Conservation (phyloP, 257 asterid species). For the Osmanthus fragrans region DNA sequence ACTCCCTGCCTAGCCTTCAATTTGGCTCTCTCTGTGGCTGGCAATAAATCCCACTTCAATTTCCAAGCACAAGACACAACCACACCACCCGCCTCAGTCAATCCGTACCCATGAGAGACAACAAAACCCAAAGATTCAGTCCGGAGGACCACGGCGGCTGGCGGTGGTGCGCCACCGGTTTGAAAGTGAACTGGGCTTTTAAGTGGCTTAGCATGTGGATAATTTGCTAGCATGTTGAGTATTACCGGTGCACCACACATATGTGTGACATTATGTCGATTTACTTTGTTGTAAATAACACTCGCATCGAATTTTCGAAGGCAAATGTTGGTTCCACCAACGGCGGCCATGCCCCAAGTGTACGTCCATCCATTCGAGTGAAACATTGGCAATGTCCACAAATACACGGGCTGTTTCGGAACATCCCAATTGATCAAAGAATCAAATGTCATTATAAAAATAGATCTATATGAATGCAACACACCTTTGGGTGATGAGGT, state of each 20-base stretch:
- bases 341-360: slow-evolving; percentile 95
- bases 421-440: slow-evolving; percentile 63
- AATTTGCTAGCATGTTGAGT: slow-evolving; percentile 60
- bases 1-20: slow-evolving; percentile 76
- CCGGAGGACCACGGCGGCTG: slow-evolving; percentile 55
- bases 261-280: slow-evolving; percentile 53
- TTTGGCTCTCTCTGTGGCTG: slow-evolving; percentile 52
- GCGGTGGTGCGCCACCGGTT: slow-evolving; percentile 80
- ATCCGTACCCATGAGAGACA: slow-evolving; percentile 71
- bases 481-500: slow-evolving; percentile 89
- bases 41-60: slow-evolving; percentile 49
- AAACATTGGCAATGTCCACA: slow-evolving; percentile 90
- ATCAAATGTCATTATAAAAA: slow-evolving; percentile 52
- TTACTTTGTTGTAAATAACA: slow-evolving; percentile 36
- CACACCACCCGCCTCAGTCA: slow-evolving; percentile 74
- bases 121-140: slow-evolving; percentile 61
- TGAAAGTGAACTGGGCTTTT: slow-evolving; percentile 41
- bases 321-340: slow-evolving; percentile 70
- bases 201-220: slow-evolving; percentile 33
- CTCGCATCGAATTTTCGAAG: slow-evolving; percentile 63
- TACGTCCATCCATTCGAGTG: slow-evolving; percentile 95
- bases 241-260: slow-evolving; percentile 90
- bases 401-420: slow-evolving; percentile 58
- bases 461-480: slow-evolving; percentile 60
- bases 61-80: slow-evolving; percentile 78